Base-by-base conservation (phyloP, 1,139 yeast species). In the Sugiyamaella japonica region DNA sequence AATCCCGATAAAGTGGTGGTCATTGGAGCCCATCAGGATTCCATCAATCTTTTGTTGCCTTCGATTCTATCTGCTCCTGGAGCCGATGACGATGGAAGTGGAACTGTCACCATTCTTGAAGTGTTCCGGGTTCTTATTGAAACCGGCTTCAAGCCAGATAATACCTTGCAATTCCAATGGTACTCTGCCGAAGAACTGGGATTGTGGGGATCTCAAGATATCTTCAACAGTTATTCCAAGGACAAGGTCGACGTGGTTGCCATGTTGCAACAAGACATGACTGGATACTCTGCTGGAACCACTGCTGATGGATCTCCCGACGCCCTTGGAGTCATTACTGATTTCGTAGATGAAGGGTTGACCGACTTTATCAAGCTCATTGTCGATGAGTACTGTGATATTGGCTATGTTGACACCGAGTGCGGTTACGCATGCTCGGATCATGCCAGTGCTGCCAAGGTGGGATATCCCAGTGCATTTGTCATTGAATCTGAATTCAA, bases 111-210 rank as follows among this genome's bases (percentile, higher is more conserved):
- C 2, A 79, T 80, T 43, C 72, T 89, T 55, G 96, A 90, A 68
- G 83, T 90, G 0, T 78, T 90, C 64, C 79, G 95, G 58, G 70
- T 87, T 9, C 72, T 87, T 42, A 70, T 80, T 15, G 75, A 73
- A 20, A 54, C 65, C 10, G 81, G 78, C 0, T 77, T 82, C 61
- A 66, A 71, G 55, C 91, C 93, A 2, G 73, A 78, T 56, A 88
- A 89, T 70, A 83, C 96, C 0, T 72, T 91, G 29, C 96, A 91
- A 69, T 90, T 93, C 75, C 98, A 91, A 70, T 93, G 89, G 77
- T 91, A 89, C 71, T 83, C 96, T 41, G 98, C 96, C 1, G 98
- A 91, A 73, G 99, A 91, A 75, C 91, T 89, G 57, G 98, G 98
- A 0, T 75, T 89, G 55, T 76, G 89, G 54, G 99, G 99, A 0